Evolutionary conservation across 176 grass and related monocot species (phyloP), one percentile per base, ranked within the genome.

Genomic region (Ananas comosus): DNA sequence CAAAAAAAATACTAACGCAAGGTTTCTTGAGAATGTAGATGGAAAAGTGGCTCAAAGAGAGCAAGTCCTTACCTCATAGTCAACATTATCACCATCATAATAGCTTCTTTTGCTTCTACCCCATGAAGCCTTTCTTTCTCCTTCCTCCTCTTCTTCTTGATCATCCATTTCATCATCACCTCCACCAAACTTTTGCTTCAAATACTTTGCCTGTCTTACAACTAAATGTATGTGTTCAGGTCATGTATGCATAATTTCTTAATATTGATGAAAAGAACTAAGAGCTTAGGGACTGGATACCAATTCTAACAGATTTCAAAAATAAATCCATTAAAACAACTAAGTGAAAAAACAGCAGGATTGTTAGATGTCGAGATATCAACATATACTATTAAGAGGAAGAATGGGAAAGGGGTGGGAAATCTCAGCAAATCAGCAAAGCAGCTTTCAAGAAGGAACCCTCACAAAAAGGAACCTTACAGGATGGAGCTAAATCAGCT

Each of bases 141-240:
- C 50, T 59, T 85, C 77, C 25, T 86, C 79, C 24, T 96, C 84
- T 16, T 81, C 83, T 64, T 92, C 89, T 63, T 79, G 74, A 48
- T 92, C 84, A 48, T 92, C 89, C 69, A 83, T 85, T 51, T 84
- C 91, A 82, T 87, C 94, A 72, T 90, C 84, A 81, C 82, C 94
- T 77, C 86, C 82, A 52, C 81, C 86, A 69, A 85, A 85, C 50
- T 80, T 88, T 76, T 90, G 75, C 33, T 87, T 89, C 65, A 70
- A 50, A 67, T 67, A 84, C 68, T 71, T 90, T 72, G 83, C 63
- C 28, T 91, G 74, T 71, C 80, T 87, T 78, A 64, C 85, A 78
- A 96, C 92, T 96, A 65, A 69, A 70, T 27, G 80, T 10, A 61
- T 17, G 33, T 2, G 16, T 51, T 49, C 17, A 72, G 50, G 66